Conservation (phyloP, 139 green algal species). For the Auxenochlorella pyrenoidosa region DNA sequence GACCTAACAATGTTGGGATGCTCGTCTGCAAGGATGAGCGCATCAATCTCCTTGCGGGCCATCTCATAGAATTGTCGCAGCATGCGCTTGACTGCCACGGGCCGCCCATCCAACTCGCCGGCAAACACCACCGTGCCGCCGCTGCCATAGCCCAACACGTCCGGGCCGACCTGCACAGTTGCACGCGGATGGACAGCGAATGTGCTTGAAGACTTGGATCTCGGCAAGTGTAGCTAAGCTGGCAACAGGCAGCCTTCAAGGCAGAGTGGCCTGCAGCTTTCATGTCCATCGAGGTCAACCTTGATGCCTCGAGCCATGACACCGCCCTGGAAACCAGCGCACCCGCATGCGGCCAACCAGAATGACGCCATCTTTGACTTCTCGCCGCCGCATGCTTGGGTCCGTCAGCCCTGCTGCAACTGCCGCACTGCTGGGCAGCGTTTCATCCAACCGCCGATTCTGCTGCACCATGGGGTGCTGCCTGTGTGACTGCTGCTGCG, state of each 20-base stretch:
- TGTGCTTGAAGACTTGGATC: no score
- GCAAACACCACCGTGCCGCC: slow-evolving; percentile 91
- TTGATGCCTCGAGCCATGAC: no score
- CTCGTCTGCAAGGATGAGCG: slow-evolving; percentile 94
- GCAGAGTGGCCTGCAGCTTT: no score
- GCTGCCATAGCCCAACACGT: slow-evolving; percentile 73
- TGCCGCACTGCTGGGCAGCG: not conserved
- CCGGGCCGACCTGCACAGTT: slow-evolving; percentile 60
- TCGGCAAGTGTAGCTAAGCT: no score
- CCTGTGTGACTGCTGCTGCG: not conserved
- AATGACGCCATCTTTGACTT: slow-evolving; percentile 12
- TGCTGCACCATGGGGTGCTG: not conserved
- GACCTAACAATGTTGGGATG: slow-evolving; percentile 89
- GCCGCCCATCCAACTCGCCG: slow-evolving; percentile 80
- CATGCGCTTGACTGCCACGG: slow-evolving; percentile 92
- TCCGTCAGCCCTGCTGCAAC: not conserved
- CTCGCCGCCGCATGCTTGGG: not conserved
- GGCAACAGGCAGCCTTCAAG: no score
- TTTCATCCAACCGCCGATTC: not conserved
- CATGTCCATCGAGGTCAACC: no score
- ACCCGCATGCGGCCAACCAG: slow-evolving; percentile 45
- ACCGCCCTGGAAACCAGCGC: not conserved
- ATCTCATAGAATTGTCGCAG: slow-evolving; percentile 88
- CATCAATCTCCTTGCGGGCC: slow-evolving; percentile 92
- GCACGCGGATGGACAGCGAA: not conserved